Base-by-base conservation (phyloP, 2,329 filamentous ascomycete genomes). In the Drechslerella coelobrocha region DNA sequence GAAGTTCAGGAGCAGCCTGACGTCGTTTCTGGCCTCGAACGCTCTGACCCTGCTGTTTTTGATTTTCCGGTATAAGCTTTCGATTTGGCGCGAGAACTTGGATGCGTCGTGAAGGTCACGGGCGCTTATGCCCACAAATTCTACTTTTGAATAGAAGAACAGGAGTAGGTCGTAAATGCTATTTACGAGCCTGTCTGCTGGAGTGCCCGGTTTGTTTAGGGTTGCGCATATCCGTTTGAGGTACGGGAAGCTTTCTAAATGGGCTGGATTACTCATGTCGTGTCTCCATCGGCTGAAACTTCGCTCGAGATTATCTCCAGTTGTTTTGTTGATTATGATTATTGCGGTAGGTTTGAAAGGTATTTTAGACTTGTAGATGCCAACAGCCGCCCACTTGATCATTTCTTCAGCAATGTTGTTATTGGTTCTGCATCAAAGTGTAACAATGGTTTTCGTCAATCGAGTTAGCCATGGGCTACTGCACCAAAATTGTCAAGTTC, bases 341-440 rank as follows among this genome's bases (percentile, higher is more conserved):
- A 53, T 31, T 10, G 27, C 50, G 4, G 24, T n/a, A n/a, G 50
- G 50, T 19, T 53, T 53, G 14, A 14, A 53, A 12, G 50, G 50
- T n/a, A 21, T 31, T 34, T 21, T 53, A 4, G 50, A 31, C 12
- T 31, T 53, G 19, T 34, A 10, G n/a, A 21, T 21, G 1, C 26
- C 50, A 10, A 8, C 24, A 34, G n/a, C 26, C 21, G 50, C 50
- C 50, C 50, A 53, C 6, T 3, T 53, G 14, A 53, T 37, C 26
- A 53, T 9, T 9, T 37, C 27, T 21, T 14, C 50, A 7, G 29
- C 50, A 17, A 53, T 53, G 4, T 51, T 51, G n/a, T 48, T n/a
- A n/a, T n/a, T n/a, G n/a, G n/a, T n/a, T n/a, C n/a, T n/a, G n/a
- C n/a, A n/a, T n/a, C n/a, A n/a, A n/a, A n/a, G n/a, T n/a, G n/a